Conservation (phyloP, 1,139 yeast species). For the Diutina sp. region DNA sequence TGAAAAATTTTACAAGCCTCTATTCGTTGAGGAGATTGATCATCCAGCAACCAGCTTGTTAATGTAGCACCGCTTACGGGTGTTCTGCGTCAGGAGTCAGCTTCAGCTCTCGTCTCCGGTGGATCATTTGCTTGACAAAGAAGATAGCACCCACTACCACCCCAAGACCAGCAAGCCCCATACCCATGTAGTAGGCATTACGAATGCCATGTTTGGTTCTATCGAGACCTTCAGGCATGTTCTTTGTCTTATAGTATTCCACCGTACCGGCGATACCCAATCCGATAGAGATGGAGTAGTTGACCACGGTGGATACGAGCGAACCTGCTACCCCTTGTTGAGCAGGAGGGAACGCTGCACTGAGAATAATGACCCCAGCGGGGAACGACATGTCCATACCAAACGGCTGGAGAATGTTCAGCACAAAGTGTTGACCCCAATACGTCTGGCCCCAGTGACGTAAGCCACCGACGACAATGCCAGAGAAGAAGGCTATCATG, state of each 20-base stretch:
- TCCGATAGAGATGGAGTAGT: slow-evolving; percentile 4
- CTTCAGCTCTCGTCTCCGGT: not conserved
- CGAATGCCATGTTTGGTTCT: slow-evolving; percentile 23
- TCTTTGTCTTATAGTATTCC: slow-evolving; percentile 26
- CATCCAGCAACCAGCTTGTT: not conserved
- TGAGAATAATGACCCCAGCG: slow-evolving; percentile 3
- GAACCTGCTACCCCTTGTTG: slow-evolving; percentile 4
- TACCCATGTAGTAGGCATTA: slow-evolving; percentile 34
- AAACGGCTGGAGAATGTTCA: slow-evolving; percentile 32
- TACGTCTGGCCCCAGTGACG: slow-evolving; percentile 33
- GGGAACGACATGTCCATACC: slow-evolving; percentile 15
- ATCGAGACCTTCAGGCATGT: slow-evolving; percentile 12
- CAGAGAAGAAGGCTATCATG: slow-evolving; percentile 29
- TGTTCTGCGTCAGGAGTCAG: not conserved
- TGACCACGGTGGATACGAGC: slow-evolving; percentile 3
- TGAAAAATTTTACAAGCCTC: not conserved
- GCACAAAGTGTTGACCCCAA: slow-evolving; percentile 43
- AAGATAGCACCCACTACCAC: slow-evolving; percentile 13
- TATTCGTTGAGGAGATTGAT: not conserved
- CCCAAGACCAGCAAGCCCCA: slow-evolving; percentile 41
- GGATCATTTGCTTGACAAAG: not conserved
- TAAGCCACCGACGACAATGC: slow-evolving; percentile 29
- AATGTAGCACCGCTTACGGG: not conserved
- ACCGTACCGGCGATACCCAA: slow-evolving; percentile 4
- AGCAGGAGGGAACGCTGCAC: not conserved